phyloP scores from a whole-genome alignment of 805 yeast genomes.

The Pichia nakasei region DNA sequence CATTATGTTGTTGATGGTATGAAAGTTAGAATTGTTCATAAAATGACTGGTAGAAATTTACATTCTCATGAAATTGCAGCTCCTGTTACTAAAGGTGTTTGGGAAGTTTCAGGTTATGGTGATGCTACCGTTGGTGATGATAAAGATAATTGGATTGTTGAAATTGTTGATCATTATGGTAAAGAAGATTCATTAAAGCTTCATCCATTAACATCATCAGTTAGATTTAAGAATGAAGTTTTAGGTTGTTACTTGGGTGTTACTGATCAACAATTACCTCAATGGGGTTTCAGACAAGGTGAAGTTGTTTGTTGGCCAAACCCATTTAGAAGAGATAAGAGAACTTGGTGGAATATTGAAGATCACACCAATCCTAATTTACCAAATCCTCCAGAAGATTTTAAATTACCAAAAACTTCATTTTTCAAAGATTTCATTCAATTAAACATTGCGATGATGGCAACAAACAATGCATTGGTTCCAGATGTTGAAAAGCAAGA shows the following conservation, averaged over 20 bases:
- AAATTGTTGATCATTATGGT: constrained; percentile 58
- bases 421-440: constrained; percentile 71
- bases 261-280: constrained; percentile 58
- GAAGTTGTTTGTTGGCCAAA: constrained; percentile 76
- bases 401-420: constrained; percentile 63
- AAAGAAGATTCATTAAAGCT: constrained; percentile 41
- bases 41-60: constrained; percentile 59
- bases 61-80: constrained; percentile 79
- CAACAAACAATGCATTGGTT: constrained; percentile 72
- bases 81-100: constrained; percentile 54
- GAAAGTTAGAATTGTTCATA: constrained; percentile 64
- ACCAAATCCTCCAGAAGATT: constrained; percentile 52
- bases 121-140: constrained; percentile 59
- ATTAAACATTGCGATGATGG: constrained; percentile 79
- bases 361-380: constrained; percentile 51
- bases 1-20: constrained; percentile 50
- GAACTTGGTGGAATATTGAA: constrained; percentile 87
- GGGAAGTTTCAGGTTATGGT: constrained; percentile 89
- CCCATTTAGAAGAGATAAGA: constrained; percentile 65
- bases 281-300: constrained; percentile 81
- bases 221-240: constrained; percentile 54
- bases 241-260: constrained; percentile 75
- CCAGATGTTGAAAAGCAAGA: constrained; percentile 74
- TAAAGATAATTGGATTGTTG: constrained; percentile 87
- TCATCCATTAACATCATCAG: constrained; percentile 71